phyloP scores from a whole-genome alignment of 2,329 filamentous ascomycete species.

The Talaromyces marneffei region DNA sequence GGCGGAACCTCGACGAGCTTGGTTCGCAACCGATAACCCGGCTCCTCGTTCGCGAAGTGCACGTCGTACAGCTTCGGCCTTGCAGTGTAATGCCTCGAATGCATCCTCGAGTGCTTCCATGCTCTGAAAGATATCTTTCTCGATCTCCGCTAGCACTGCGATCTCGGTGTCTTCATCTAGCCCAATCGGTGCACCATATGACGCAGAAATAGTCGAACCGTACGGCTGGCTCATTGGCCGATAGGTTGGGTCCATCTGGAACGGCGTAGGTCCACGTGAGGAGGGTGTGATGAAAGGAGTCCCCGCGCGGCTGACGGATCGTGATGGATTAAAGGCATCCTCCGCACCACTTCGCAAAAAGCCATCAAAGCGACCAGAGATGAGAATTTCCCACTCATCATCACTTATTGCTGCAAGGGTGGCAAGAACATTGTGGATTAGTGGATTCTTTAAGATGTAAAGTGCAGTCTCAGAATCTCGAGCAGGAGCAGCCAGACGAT shows the following conservation, averaged over 20 bases:
- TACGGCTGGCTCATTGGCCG: constrained; percentile 37
- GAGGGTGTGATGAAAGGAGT: constrained; percentile 30
- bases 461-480: constrained; percentile 81
- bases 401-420: constrained; percentile 82
- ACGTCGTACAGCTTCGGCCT: constrained; percentile 73
- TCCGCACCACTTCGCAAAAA: constrained; percentile 93
- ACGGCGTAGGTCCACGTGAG: constrained; percentile 31
- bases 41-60: constrained; percentile 76
- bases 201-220: constrained; percentile 44
- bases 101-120: constrained; percentile 95
- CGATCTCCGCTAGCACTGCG: constrained; percentile 79
- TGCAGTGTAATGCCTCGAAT: constrained; percentile 82
- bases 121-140: constrained; percentile 84
- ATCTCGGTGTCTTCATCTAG: constrained; percentile 94
- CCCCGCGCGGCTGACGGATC: constrained; percentile 37
- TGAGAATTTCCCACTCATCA: constrained; percentile 94
- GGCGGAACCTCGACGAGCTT: constrained; percentile 37
- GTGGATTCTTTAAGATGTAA: constrained; percentile 76
- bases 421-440: constrained; percentile 77
- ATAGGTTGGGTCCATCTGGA: constrained; percentile 34
- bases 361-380: constrained; percentile 88
- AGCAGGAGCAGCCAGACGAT: constrained; percentile 65
- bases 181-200: constrained; percentile 68
- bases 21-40: constrained; percentile 55
- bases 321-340: constrained; percentile 31